Evolutionary conservation across 768 basidiomycete genomes (phyloP).

Genomic region (Xerocomus potaroensis): DNA sequence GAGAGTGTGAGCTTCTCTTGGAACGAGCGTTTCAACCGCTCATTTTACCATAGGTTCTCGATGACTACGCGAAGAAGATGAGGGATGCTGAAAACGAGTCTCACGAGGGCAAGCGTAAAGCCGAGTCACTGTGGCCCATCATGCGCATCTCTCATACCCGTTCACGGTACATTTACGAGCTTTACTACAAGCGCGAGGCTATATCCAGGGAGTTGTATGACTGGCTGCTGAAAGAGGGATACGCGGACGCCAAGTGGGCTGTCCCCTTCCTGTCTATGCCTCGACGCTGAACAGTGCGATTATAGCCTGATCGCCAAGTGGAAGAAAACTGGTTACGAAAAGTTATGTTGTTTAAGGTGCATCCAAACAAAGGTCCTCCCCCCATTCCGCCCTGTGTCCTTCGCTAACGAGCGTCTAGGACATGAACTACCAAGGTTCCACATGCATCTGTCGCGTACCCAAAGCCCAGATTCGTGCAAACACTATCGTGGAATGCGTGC

Average conservation of each 20-base stretch:
- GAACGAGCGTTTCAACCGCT: neutral
- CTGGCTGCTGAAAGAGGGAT: conserved; percentile 96
- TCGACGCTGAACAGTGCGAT: conserved; percentile 30
- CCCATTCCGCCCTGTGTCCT: conserved; percentile 1
- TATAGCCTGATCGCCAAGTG: conserved; percentile 98
- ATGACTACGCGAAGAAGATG: conserved; percentile 99
- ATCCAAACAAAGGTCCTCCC: conserved; percentile 79
- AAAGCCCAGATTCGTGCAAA: conserved; percentile 89
- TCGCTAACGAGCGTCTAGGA: conserved; percentile 49
- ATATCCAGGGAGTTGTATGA: conserved; percentile 92
- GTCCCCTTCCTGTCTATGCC: conserved; percentile 13
- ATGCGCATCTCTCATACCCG: conserved; percentile 98
- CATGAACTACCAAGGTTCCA: conserved; percentile 99
- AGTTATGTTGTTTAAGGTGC: conserved; percentile 93
- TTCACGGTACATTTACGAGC: conserved; percentile 94
- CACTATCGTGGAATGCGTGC: conserved; percentile 92
- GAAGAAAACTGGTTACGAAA: conserved; percentile 99
- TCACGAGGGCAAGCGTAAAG: conserved; percentile 96
- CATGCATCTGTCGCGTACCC: conserved; percentile 96
- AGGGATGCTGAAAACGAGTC: conserved; percentile 97
- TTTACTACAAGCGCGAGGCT: conserved; percentile 98
- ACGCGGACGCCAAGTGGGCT: conserved; percentile 95
- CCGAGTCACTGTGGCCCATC: conserved; percentile 93
- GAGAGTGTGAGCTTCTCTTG: conserved; percentile 51
- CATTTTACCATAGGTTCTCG: conserved; percentile 68